Conservation (phyloP, 495 filamentous ascomycete species). For the Aspergillus sclerotiicarbonarius region DNA sequence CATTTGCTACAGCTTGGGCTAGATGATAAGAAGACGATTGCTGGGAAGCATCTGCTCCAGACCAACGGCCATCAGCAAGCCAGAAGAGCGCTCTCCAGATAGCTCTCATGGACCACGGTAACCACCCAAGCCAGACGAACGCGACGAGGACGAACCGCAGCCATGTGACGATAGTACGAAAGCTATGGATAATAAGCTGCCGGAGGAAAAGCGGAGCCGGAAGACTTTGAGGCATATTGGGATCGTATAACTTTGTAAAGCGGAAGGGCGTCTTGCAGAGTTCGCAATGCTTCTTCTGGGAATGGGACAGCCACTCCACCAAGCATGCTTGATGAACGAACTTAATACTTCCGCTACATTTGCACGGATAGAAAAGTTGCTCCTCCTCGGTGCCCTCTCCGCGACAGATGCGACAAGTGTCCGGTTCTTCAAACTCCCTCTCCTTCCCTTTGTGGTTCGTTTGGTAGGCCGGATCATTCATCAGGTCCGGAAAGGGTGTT, state of each 20-base stretch:
- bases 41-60: slow-evolving; percentile 36
- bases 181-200: slow-evolving; percentile 67
- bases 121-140: slow-evolving; percentile 81
- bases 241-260: slow-evolving; percentile 96
- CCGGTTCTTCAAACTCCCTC: slow-evolving; percentile 49
- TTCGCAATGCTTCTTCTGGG: slow-evolving; percentile 98
- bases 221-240: slow-evolving; percentile 81
- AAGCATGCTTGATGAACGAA: slow-evolving; percentile 96
- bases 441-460: slow-evolving; percentile 38
- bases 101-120: slow-evolving; percentile 87
- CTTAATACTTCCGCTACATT: slow-evolving; percentile 98
- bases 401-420: slow-evolving; percentile 94
- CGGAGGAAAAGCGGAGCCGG: slow-evolving; percentile 76
- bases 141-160: slow-evolving; percentile 72
- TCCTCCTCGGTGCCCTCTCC: slow-evolving; percentile 82
- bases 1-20: slow-evolving; percentile 24
- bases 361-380: slow-evolving; percentile 94
- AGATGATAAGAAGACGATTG: slow-evolving; percentile 18
- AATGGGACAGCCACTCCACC: slow-evolving; percentile 97
- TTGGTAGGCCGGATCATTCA: slow-evolving; percentile 63
- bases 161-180: slow-evolving; percentile 71
- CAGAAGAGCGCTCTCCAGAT: slow-evolving; percentile 93
- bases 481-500: slow-evolving; percentile 53
- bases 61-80: slow-evolving; percentile 89
- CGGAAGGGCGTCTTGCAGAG: slow-evolving; percentile 97